Conservation (phyloP, 1,284 basidiomycete species). For the Apiotrichum brassicae region DNA sequence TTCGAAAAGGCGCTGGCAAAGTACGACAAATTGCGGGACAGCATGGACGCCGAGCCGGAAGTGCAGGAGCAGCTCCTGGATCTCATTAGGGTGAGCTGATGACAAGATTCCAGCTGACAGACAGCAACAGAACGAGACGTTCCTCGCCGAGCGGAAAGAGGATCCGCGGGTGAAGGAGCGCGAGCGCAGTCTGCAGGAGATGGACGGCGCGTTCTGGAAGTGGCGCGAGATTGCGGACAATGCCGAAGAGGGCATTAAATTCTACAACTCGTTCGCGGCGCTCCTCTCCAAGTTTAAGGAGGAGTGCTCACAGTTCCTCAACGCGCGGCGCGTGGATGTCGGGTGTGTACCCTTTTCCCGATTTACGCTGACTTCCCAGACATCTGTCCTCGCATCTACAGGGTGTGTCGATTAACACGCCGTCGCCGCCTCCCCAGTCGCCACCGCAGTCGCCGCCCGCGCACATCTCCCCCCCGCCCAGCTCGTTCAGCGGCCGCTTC, state of each 20-base stretch:
- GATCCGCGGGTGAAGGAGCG: constrained; percentile 73
- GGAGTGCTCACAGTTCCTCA: constrained; percentile 65
- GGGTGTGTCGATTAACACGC: constrained; percentile 14
- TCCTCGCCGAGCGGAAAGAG: constrained; percentile 70
- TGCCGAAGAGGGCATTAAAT: constrained; percentile 84
- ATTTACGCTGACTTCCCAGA: constrained; percentile 3
- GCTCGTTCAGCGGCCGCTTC: constrained; percentile 1
- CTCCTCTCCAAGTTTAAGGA: constrained; percentile 69
- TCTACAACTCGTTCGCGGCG: constrained; percentile 72
- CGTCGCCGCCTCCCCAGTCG: constrained; percentile 4
- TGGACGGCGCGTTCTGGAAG: constrained; percentile 81
- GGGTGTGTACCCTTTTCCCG: constrained; percentile 25
- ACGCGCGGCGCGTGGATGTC: constrained; percentile 57
- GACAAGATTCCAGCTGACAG: no score
- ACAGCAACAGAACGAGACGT: constrained; percentile 66
- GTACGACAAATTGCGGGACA: constrained; percentile 66
- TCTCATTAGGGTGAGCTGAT: constrained; percentile 59
- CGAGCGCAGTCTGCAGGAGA: constrained; percentile 77
- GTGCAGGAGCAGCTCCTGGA: constrained; percentile 63
- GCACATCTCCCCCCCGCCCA: neutral
- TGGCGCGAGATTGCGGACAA: constrained; percentile 80
- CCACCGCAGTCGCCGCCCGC: constrained; percentile 4
- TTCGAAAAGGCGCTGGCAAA: constrained; percentile 72
- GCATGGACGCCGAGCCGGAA: constrained; percentile 57
- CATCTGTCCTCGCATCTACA: constrained; percentile 24